Evolutionary conservation across 108 stramenopile genomes (phyloP), one percentile per base, ranked within the genome.

Genomic region (Nitzschia inconspicua): DNA sequence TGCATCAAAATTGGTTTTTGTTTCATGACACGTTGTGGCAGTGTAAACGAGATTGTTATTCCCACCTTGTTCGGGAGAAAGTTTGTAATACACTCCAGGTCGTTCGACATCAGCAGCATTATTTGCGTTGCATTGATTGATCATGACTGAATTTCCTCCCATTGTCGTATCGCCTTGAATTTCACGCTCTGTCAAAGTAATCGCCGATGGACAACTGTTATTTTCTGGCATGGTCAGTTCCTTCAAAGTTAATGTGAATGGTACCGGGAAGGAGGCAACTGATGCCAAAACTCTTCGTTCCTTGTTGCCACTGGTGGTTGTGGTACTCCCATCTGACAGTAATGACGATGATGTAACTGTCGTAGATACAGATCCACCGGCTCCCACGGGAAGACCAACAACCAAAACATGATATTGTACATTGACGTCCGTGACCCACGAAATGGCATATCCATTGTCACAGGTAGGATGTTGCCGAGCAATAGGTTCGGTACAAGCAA

Each of bases 11-110:
- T 35, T 54, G 8, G 53, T 35, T 54, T 54, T 18, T n/a, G 31
- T 16, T n/a, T n/a, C n/a, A 36, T 16, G 34, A n/a, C 53, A 54
- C 3, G 53, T 54, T 8, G 20, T 54, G 28, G 53, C 53, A 23
- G 34, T 23, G 18, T 54, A 54, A n/a, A 54, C 53, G 3, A 54
- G 11, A 20, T 36, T 36, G 5, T 35, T 23, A 0, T 54, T 35
- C 7, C 37, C 19, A n/a, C n/a, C n/a, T 19, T 5, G 26, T 18
- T 46, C 44, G 16, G 48, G 48, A 7, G 31, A 34, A 37, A 54
- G 13, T 36, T 32, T 36, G 20, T 54, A 36, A 32, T 35, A 54
- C 22, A 28, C 13, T 18, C 53, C 53, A 23, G 53, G n/a, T 35
- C 29, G 34, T 16, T 54, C 19, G 4, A 51, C 20, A 34, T 5